Base-by-base conservation (phyloP, 2,329 filamentous ascomycete genomes). In the Cordyceps cicadae region DNA sequence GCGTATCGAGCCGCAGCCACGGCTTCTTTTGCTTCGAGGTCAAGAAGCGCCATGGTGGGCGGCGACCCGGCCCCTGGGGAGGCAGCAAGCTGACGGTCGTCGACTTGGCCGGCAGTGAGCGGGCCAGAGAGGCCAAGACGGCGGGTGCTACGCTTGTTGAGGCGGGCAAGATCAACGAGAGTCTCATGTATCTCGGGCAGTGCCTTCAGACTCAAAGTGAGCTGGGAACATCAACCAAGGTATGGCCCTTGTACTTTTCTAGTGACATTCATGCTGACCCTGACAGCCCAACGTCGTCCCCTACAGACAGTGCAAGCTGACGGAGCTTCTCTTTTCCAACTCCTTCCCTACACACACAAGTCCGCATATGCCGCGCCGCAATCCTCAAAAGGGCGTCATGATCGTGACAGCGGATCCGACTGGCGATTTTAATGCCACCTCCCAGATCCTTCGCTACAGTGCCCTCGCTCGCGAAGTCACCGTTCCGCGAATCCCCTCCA, bases 81-180 rank as follows among this genome's bases (percentile, higher is more conserved):
- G 87, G 88, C 58, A 92, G 86, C 70, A 87, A 87, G 1, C 77
- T 97, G 34, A 96, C 91, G 0, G 87, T 97, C 64, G 93, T 96
- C 51, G 93, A 97, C 72, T 78, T 97, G 56, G 93, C 93, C 19
- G 93, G 92, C 15, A 97, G 94, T 63, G 94, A 99, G 75, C 86
- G 94, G 63, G 93, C 93, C 17, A 84, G 92, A 63, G 92, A 94
- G 64, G 92, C 94, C 29, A 97, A 97, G 79, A 97, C 94, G 0
- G 89, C 92, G 0, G 94, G 94, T 14, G 87, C 91, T 4, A 97
- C 93, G 0, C 82, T 99, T 15, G 93, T 89, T 0, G 94, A 99
- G 76, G 94, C 93, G 41, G 94, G 94, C 58, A 97, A 97, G 76
- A 99, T 99, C 72, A 99, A 99, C 70, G 92, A 97, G 74, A 96